Base-by-base conservation (phyloP, 495 filamentous ascomycete genomes). In the Umbilicaria muhlenbergii region DNA sequence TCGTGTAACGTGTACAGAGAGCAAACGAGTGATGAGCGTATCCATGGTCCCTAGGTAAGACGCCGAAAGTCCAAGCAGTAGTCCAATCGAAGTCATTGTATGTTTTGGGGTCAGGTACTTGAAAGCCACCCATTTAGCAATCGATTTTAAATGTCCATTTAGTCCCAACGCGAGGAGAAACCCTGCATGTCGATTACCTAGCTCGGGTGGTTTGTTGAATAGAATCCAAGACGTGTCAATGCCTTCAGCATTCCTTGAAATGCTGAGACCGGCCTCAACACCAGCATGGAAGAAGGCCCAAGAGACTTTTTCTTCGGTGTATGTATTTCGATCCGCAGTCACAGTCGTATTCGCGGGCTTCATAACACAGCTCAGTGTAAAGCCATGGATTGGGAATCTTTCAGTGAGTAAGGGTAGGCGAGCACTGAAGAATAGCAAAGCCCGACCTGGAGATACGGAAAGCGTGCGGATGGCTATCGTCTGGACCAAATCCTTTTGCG, bases 281-380 rank as follows among this genome's bases (percentile, higher is more conserved):
- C 91, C 91, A 45, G 87, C 82, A 62, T 99, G 88, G 65, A 99
- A 98, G 61, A 94, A 99, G 0, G 89, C 91, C 91, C 91, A 99
- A 57, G 79, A 82, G 14, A 91, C 80, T 63, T 93, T 96, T 58
- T 99, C 91, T 60, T 99, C 91, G 0, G 80, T 84, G 51, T 88
- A 92, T 1, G 77, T 64, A 16, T 62, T 69, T 51, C 85, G 81
- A 53, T 99, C 92, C 8, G 86, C 86, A 19, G 79, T 83, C 13
- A 95, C 81, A 8, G 83, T 91, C 34, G 83, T 85, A 51, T 89
- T 88, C 36, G 82, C 77, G 12, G 92, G 91, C 50, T 86, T 86
- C 71, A 99, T 86, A 11, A 88, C 62, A 50, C 86, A 94, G 39
- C 77, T 80, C 28, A 93, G 68, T 38, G 82, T 89, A 63, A 96